These are phyloP conservation scores for Tetrahymena borealis DNA, from an alignment of 73 alveolate genomes.

Conservation along the genomic window DNA sequence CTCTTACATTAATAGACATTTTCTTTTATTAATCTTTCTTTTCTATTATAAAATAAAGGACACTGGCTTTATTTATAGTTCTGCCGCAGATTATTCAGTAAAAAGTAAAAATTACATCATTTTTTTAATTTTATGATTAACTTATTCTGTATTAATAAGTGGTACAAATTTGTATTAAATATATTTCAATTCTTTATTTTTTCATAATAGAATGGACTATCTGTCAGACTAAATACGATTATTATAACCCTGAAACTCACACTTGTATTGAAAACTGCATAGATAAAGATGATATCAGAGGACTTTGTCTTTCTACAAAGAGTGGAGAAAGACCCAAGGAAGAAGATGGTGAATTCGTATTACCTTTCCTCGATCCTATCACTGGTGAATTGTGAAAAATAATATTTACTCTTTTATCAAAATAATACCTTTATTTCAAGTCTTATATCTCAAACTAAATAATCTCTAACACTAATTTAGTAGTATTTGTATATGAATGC, in stretches of 20 bases:
- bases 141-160: neutral
- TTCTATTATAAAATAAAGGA: too few relatives aligned
- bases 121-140: neutral
- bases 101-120: neutral
- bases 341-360: neutral
- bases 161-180: too few relatives aligned
- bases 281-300: neutral
- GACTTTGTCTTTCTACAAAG: neutral
- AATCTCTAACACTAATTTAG: too few relatives aligned
- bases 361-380: neutral
- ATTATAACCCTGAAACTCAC: neutral
- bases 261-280: neutral
- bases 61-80: neutral
- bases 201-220: neutral
- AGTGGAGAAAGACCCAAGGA: neutral
- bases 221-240: neutral
- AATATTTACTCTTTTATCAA: neutral
- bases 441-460: too few relatives aligned
- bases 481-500: too few relatives aligned
- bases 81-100: neutral
- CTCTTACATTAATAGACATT: neutral
- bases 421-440: too few relatives aligned
- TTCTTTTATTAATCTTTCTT: neutral
- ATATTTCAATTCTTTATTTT: too few relatives aligned
- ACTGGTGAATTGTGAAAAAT: neutral